phyloP scores from a whole-genome alignment of 805 yeast genomes.

The Saccharomycopsis sp. region DNA sequence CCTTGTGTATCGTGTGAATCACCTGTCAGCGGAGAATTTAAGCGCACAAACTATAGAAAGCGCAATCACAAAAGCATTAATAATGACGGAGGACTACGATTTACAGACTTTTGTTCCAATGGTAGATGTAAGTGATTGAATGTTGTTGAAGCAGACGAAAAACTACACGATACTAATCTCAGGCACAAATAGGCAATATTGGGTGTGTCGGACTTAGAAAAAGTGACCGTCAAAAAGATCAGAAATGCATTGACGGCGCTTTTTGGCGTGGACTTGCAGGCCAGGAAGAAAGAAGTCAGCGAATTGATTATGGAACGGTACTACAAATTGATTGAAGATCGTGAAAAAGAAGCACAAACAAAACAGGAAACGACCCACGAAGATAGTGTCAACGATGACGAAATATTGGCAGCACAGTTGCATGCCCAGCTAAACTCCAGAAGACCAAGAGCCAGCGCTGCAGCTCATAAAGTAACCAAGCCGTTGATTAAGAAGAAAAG shows the following conservation, averaged over 20 bases:
- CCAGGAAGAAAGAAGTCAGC: slow-evolving; percentile 50
- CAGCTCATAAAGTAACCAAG: not conserved
- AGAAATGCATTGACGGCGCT: slow-evolving; percentile 68
- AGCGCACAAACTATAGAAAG: not conserved
- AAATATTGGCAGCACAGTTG: slow-evolving; percentile 43
- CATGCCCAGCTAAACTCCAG: slow-evolving; percentile 25
- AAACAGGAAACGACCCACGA: slow-evolving; percentile 22
- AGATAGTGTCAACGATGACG: slow-evolving; percentile 35
- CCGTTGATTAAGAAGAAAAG: slow-evolving; percentile 16
- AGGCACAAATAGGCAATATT: slow-evolving; percentile 51
- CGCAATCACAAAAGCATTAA: slow-evolving; percentile 17
- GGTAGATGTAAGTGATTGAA: slow-evolving; percentile 46
- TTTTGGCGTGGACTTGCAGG: slow-evolving; percentile 47
- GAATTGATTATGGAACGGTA: slow-evolving; percentile 55
- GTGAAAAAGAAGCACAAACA: slow-evolving; percentile 27
- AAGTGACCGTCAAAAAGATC: slow-evolving; percentile 63
- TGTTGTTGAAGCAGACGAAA: not conserved
- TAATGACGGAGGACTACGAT: not conserved
- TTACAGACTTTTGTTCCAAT: slow-evolving; percentile 36
- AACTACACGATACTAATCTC: slow-evolving; percentile 9
- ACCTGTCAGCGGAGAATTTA: too few relatives aligned
- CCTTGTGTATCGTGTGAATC: too few relatives aligned
- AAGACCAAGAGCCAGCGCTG: not conserved
- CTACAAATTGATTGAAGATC: slow-evolving; percentile 37
- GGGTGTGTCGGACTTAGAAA: slow-evolving; percentile 60